Percentiles rank a stretch among this genome's conserved stretches.
phyloP scores from a whole-genome alignment of 2,329 filamentous ascomycete species.

The Microsporum audouinii region DNA sequence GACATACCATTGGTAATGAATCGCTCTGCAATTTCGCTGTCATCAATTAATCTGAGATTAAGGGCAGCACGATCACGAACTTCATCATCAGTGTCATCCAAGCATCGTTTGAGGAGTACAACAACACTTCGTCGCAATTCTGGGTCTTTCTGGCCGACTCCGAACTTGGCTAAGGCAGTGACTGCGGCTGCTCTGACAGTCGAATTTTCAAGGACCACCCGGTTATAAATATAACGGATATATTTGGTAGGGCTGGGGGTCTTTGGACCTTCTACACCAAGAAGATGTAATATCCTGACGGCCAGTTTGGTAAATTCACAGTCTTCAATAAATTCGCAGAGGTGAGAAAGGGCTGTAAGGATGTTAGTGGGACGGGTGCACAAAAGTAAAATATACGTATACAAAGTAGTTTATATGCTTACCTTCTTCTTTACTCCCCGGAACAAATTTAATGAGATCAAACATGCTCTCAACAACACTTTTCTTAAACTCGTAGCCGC shows the following conservation, averaged over 20 bases:
- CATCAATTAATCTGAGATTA: slow-evolving; percentile 82
- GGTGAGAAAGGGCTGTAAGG: slow-evolving; percentile 63
- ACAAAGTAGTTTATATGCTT: slow-evolving; percentile 13
- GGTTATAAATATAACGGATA: slow-evolving; percentile 98
- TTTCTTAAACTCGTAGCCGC: slow-evolving; percentile 96
- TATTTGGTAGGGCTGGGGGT: slow-evolving; percentile 96
- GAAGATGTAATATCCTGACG: slow-evolving; percentile 84
- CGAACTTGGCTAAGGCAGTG: slow-evolving; percentile 91
- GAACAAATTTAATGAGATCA: slow-evolving; percentile 96
- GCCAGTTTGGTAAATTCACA: slow-evolving; percentile 98
- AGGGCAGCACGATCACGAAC: slow-evolving; percentile 90
- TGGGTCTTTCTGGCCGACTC: slow-evolving; percentile 87
- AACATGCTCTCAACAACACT: slow-evolving; percentile 99
- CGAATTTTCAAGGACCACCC: slow-evolving; percentile 92
- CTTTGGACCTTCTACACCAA: slow-evolving; percentile 89
- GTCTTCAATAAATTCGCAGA: slow-evolving; percentile 98
- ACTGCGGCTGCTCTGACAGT: slow-evolving; percentile 91
- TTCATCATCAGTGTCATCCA: slow-evolving; percentile 96
- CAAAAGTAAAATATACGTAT: background rate
- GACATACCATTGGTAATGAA: slow-evolving; percentile 83
- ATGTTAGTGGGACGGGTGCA: slow-evolving; percentile 5
- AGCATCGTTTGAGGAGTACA: slow-evolving; percentile 80
- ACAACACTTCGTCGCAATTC: slow-evolving; percentile 94
- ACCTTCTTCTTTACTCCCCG: slow-evolving; percentile 63
- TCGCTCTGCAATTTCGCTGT: slow-evolving; percentile 70